Base-by-base conservation (phyloP, 805 yeast genomes). In the Komagataella pseudopastoris region DNA sequence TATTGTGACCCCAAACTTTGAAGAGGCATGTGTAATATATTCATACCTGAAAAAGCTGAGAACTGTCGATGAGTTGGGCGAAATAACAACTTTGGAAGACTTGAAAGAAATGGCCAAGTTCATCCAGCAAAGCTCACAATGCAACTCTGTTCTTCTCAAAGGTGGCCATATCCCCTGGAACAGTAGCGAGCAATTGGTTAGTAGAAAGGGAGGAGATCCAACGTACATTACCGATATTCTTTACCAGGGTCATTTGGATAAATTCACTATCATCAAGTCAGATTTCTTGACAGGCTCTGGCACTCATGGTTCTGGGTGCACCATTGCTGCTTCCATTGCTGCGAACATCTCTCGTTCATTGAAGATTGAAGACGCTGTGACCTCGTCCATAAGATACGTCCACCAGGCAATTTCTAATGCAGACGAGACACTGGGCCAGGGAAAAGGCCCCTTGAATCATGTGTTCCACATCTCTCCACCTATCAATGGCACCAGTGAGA, bases 261-360 rank as follows among this genome's bases (percentile, higher is more conserved):
- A 60, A 2, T 58, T 67, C 46, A 66, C 73, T 0, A 60, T 77
- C 0, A 80, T 75, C 59, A 70, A 69, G 52, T 79, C 84, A 6
- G 64, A 63, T 1, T 75, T 59, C 55, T 63, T 78, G 10, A 60
- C 66, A 6, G 70, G 88, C 1, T 62, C 65, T 2, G 77, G 83
- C 59, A 80, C 87, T 1, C 96, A 89, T 63, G 96, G 96, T 10
- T 87, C 96, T 3, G 96, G 96, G 1, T 89, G 96, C 65, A 85
- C 96, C 0, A 70, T 89, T 50, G 80, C 95, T 0, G 81, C 95
- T 0, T 75, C 95, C 0, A 83, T 89, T 55, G 82, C 93, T 0
- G 80, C 93, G 2, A 79, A 85, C 57, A 57, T 88, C 23, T 90
- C 95, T 3, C 71, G 71, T 43, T 83, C 82, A 0, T 56, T 60